Percentiles rank a stretch among this genome's conserved stretches.
phyloP scores from a whole-genome alignment of 2,329 filamentous ascomycete species.

The Fusarium sp. region DNA sequence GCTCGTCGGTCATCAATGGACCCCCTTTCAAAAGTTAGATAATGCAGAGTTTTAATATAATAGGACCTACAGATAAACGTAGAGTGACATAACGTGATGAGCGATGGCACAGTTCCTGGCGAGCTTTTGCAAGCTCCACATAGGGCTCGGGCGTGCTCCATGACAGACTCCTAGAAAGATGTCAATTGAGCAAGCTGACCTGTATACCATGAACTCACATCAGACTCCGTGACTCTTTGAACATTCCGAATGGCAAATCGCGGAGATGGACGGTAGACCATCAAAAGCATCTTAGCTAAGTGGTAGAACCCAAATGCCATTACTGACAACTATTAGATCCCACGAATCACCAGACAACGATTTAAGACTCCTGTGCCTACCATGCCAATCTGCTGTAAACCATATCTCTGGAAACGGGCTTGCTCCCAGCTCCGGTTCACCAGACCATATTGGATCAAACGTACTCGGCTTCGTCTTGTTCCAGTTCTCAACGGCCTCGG shows the following conservation, averaged over 20 bases:
- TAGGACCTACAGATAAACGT: slow-evolving; percentile 7
- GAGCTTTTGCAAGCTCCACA: slow-evolving; percentile 8
- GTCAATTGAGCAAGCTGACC: not conserved
- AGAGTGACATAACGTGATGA: slow-evolving; percentile 14
- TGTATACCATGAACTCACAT: not conserved
- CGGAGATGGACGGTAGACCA: slow-evolving; percentile 3
- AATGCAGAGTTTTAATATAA: rapidly evolving
- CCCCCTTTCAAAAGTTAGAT: not conserved
- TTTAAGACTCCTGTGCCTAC: not conserved
- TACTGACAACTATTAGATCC: not conserved
- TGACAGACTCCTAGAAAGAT: not conserved
- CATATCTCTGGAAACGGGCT: slow-evolving; percentile 1
- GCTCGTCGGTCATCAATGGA: not conserved
- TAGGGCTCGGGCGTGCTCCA: slow-evolving; percentile 8
- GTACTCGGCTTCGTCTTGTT: slow-evolving; percentile 1
- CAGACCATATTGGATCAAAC: slow-evolving; percentile 5
- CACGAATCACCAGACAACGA: rapidly evolving
- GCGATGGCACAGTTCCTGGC: slow-evolving; percentile 2
- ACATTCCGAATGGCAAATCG: not conserved
- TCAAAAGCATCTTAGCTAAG: slow-evolving; percentile 3
- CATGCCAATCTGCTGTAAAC: slow-evolving; percentile 16
- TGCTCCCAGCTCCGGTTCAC: not conserved
- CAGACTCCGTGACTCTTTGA: not conserved
- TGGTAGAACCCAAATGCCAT: slow-evolving; percentile 12
- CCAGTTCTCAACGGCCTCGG: slow-evolving; percentile 8